Percentiles rank a stretch among this genome's conserved stretches.
Evolutionary conservation across 805 yeast genomes (phyloP).

Genomic region (Yarrowia bubula): DNA sequence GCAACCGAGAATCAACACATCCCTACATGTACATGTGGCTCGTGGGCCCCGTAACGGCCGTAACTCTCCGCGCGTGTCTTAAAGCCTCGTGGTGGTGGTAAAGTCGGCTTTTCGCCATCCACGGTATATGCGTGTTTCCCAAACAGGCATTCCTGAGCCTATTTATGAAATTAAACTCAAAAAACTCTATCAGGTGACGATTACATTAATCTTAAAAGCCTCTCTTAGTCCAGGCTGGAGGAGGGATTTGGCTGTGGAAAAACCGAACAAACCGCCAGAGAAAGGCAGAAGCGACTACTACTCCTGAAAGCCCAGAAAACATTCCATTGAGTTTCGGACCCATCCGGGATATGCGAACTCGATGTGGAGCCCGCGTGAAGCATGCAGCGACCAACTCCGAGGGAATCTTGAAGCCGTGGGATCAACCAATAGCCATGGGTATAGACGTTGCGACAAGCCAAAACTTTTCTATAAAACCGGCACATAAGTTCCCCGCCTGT

Average conservation of each 20-base stretch:
- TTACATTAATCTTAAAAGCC: not conserved
- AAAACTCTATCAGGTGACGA: conserved; percentile 14
- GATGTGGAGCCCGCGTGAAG: too few species aligned
- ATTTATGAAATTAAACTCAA: not conserved
- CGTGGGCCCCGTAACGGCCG: conserved; percentile 1
- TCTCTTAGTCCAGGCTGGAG: not conserved
- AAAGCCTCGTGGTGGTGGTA: conserved; percentile 4
- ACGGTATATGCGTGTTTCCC: not conserved
- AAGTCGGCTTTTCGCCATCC: conserved; percentile 9
- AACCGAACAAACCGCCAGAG: too few species aligned
- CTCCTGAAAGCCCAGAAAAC: too few species aligned
- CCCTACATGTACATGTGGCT: not conserved
- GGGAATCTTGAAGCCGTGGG: too few species aligned
- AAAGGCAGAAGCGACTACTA: too few species aligned
- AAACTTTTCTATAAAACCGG: not conserved
- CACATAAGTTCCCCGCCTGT: not conserved
- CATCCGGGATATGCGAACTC: too few species aligned
- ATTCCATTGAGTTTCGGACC: too few species aligned
- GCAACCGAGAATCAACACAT: too few species aligned
- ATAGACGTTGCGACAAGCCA: not conserved
- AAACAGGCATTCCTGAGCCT: not conserved
- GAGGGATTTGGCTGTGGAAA: not conserved
- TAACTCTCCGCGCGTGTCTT: not conserved
- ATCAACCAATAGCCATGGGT: too few species aligned
- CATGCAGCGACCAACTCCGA: too few species aligned